phyloP scores from a whole-genome alignment of 495 filamentous ascomycete genomes.

The Hypomontagnella submonticulosa region DNA sequence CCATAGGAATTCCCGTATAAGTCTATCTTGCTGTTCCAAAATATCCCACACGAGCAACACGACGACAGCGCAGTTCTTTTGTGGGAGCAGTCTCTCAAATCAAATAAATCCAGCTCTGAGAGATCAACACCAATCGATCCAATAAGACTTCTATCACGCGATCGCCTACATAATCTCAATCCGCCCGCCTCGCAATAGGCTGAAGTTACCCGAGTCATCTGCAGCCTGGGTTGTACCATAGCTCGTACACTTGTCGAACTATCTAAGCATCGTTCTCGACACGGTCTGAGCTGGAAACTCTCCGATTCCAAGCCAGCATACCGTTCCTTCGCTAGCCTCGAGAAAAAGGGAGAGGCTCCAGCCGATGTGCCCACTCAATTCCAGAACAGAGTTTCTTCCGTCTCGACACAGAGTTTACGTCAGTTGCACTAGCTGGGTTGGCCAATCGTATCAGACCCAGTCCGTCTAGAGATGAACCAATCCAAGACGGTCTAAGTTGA shows the following conservation, averaged over 20 bases:
- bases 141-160: constrained; percentile 40
- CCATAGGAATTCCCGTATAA: not conserved
- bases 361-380: constrained; percentile 27
- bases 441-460: constrained; percentile 43
- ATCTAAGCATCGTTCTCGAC: constrained; percentile 17
- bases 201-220: constrained; percentile 45
- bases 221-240: constrained; percentile 37
- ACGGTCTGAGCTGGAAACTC: constrained; percentile 27
- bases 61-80: constrained; percentile 15
- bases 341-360: constrained; percentile 31
- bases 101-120: constrained; percentile 6
- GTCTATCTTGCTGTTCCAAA: not conserved
- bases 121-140: constrained; percentile 38
- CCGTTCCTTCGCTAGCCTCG: constrained; percentile 21
- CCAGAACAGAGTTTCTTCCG: constrained; percentile 39
- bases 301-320: constrained; percentile 22
- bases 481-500: constrained; percentile 38
- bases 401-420: constrained; percentile 38
- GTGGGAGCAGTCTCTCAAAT: constrained; percentile 24
- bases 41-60: constrained; percentile 22
- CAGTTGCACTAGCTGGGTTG: constrained; percentile 26
- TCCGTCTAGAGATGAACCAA: constrained; percentile 33
- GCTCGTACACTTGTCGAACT: constrained; percentile 32
- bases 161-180: constrained; percentile 40
- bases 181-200: constrained; percentile 36